Base-by-base conservation (phyloP, 1,284 basidiomycete genomes). In the Trichosporon asahii region DNA sequence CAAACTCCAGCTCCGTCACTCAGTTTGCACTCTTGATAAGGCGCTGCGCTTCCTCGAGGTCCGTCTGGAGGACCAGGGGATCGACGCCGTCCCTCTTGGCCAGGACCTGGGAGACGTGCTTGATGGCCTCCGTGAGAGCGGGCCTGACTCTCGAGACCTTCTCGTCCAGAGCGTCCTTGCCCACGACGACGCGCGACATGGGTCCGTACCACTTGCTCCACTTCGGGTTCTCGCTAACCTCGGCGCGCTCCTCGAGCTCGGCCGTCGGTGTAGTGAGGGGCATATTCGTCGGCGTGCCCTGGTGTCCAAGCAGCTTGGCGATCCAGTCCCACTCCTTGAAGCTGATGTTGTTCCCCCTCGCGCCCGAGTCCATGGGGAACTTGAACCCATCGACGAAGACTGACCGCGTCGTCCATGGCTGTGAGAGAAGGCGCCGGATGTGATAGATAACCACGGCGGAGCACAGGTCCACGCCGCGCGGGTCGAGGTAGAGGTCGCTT, bases 261-360 rank as follows among this genome's bases (percentile, higher is more conserved):
- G 57, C 57, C 29, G 29, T 61, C 6, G 57, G 57, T 31, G 29
- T 29, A 31, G 29, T 61, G 57, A 61, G 29, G 14, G 57, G 57
- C 57, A 61, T 29, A 3, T n/a, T 18, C 29, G 57, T 61, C 11
- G 57, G 29, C 15, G 29, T 12, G 18, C 29, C 29, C 4, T 27
- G 27, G 5, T 8, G 14, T 2, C 27, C 29, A 31, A 61, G 14
- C 11, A 61, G 29, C 29, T 33, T 18, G 12, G 57, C 14, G 7
- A 68, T 18, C 67, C 67, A 68, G n/a, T 64, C 46, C 61, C 61
- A 68, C 23, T 68, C 67, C n/a, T 12, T 2, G 14, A 7, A n/a
- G 14, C 12, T 53, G 14, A 64, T 44, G 25, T 46, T 49, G 15
- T 33, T 14, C 2, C 12, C 29, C 8, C 46, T 21, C 4, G 15